A percentile compares a stretch with the other conserved stretches of the same genome.
These are phyloP conservation scores for Neurospora sp. DNA, from an alignment of 495 filamentous ascomycete species.

Conservation along the genomic window DNA sequence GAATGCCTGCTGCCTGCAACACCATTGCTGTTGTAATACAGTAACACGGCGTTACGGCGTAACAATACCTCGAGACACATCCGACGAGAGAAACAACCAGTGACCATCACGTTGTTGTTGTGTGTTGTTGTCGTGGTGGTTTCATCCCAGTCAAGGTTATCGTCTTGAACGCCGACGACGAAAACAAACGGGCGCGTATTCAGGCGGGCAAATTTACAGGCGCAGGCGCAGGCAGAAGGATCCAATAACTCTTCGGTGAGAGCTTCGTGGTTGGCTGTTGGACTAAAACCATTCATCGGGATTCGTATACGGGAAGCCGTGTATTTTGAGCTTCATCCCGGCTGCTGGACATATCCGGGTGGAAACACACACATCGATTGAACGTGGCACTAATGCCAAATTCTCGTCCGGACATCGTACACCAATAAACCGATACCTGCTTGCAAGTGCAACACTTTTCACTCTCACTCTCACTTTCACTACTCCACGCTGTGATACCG, in stretches of 20 bases:
- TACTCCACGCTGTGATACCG: background rate
- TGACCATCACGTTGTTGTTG: background rate
- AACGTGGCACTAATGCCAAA: background rate
- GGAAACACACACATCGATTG: background rate
- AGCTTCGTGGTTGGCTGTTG: background rate
- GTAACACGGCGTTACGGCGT: background rate
- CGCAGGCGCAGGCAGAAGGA: background rate
- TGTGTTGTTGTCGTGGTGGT: background rate
- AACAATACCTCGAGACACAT: background rate
- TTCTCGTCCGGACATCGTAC: background rate
- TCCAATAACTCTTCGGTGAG: background rate
- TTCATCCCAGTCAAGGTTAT: background rate
- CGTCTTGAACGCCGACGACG: background rate
- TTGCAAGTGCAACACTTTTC: background rate
- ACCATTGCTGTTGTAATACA: background rate
- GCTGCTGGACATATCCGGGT: background rate
- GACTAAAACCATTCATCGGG: background rate
- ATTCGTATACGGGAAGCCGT: background rate
- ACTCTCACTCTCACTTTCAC: background rate
- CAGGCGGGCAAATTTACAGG: background rate
- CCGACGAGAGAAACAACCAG: background rate
- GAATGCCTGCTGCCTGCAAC: background rate
- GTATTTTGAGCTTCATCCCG: background rate
- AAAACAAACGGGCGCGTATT: background rate
- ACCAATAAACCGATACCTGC: background rate